Evolutionary conservation across 257 asterid genomes (phyloP).

Genomic region (Primulina eburnea): DNA sequence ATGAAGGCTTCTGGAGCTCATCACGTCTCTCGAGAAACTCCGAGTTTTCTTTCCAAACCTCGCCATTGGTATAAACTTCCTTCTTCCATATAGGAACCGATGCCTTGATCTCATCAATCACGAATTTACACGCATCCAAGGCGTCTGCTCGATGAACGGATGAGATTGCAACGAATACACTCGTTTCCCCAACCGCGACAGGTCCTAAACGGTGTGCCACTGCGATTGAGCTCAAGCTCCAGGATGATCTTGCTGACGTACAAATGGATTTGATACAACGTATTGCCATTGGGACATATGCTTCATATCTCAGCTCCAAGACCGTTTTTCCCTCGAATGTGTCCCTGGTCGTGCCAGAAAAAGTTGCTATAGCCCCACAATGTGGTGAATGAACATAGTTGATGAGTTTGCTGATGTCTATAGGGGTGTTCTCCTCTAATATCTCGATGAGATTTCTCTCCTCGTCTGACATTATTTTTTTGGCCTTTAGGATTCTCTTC

Average conservation of each 20-base stretch:
- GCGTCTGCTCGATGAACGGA: conserved; percentile 79
- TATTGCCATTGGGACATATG: conserved; percentile 87
- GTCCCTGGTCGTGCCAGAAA: conserved; percentile 92
- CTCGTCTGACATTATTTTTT: conserved; percentile 47
- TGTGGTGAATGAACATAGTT: conserved; percentile 66
- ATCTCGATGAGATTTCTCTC: conserved; percentile 73
- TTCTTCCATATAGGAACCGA: conserved; percentile 97
- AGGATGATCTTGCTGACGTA: conserved; percentile 70
- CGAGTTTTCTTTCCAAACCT: conserved; percentile 91
- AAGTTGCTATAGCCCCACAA: conserved; percentile 93
- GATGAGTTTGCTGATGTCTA: conserved; percentile 63
- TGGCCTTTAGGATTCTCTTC: neutral
- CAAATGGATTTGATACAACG: conserved; percentile 76
- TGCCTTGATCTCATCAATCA: conserved; percentile 92
- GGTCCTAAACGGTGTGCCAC: conserved; percentile 80
- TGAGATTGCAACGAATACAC: conserved; percentile 77
- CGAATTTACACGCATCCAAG: conserved; percentile 77
- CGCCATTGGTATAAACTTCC: conserved; percentile 86
- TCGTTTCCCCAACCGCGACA: conserved; percentile 84
- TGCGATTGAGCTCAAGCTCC: conserved; percentile 66
- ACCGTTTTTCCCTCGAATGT: conserved; percentile 73
- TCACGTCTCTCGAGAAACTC: conserved; percentile 72
- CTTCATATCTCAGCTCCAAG: conserved; percentile 81
- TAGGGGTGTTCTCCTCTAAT: conserved; percentile 54
- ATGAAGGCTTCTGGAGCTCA: conserved; percentile 40